Percentiles rank a stretch among this genome's conserved stretches.
Conservation (phyloP, 2,329 filamentous ascomycete species). For the Mycogone perniciosa region DNA sequence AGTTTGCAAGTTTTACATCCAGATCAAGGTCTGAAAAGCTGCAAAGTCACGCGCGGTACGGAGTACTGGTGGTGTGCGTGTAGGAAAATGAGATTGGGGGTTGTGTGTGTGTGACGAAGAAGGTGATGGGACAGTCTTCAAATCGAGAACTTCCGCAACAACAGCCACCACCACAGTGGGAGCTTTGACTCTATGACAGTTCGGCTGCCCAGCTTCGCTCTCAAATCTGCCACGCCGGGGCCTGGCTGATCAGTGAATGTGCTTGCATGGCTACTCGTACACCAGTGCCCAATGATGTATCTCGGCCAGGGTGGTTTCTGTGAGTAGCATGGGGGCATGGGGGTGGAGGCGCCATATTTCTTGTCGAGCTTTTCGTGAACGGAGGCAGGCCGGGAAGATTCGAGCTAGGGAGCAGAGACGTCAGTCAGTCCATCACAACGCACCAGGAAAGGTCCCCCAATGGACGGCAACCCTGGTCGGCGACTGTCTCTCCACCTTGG, state of each 20-base stretch:
- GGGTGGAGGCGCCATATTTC: conserved; percentile 9
- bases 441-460: conserved; percentile 7
- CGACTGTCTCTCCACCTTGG: no score
- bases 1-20: conserved; percentile 1
- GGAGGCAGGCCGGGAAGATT: conserved; percentile 6
- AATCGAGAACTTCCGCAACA: conserved; percentile 3
- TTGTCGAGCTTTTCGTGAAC: conserved; percentile 5
- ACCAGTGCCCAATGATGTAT: conserved; percentile 11
- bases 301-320: conserved; percentile 6
- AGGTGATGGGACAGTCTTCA: conserved; percentile 5
- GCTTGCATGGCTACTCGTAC: conserved; percentile 9
- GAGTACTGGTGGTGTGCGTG: background rate
- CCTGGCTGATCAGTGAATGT: conserved; percentile 5
- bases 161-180: conserved; percentile 9
- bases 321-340: conserved; percentile 5
- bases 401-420: conserved; percentile 8
- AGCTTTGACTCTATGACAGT: conserved; percentile 10
- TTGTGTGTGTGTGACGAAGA: conserved; percentile 4
- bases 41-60: conserved; percentile 6
- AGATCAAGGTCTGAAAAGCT: conserved; percentile 1
- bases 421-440: conserved; percentile 9
- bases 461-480: conserved; percentile 5
- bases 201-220: conserved; percentile 4
- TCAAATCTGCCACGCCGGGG: conserved; percentile 8
- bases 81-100: background rate